Percentiles rank a stretch among this genome's conserved stretches.
phyloP scores from a whole-genome alignment of 2,329 filamentous ascomycete genomes.

The Bipolaris sorokiniana region DNA sequence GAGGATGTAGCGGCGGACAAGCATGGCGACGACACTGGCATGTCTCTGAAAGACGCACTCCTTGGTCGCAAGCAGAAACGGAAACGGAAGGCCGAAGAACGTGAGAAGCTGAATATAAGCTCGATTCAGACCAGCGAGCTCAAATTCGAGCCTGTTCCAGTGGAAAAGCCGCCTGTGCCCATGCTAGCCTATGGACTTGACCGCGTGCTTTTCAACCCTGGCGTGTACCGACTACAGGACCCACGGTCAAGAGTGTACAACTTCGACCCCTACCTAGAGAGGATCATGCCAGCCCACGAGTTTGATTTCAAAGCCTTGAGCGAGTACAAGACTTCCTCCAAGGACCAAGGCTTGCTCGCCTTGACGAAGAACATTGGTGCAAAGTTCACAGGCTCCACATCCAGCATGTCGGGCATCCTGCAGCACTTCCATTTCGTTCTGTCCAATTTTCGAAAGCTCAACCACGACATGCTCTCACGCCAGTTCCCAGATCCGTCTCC shows the following conservation, averaged over 20 bases:
- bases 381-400: conserved; percentile 93
- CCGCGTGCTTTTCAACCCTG: conserved; percentile 87
- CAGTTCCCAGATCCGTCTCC: conserved; percentile 66
- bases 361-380: conserved; percentile 70
- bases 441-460: conserved; percentile 79
- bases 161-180: conserved; percentile 63
- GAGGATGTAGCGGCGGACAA: not conserved
- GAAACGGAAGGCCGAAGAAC: conserved; percentile 6
- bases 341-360: conserved; percentile 73
- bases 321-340: conserved; percentile 89
- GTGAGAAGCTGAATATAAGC: conserved; percentile 32
- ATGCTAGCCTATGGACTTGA: conserved; percentile 76
- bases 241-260: conserved; percentile 88
- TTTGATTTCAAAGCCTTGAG: conserved; percentile 91
- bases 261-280: conserved; percentile 91
- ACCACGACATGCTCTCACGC: conserved; percentile 69
- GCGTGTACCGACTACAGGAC: conserved; percentile 91
- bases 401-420: conserved; percentile 89
- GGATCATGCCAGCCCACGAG: conserved; percentile 90
- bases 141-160: conserved; percentile 46
- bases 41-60: conserved; percentile 34
- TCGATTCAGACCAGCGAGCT: conserved; percentile 38
- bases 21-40: not conserved
- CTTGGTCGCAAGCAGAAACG: conserved; percentile 22
- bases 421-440: conserved; percentile 92